phyloP scores from a whole-genome alignment of 306 rosid species.

The Dryas octopetala region DNA sequence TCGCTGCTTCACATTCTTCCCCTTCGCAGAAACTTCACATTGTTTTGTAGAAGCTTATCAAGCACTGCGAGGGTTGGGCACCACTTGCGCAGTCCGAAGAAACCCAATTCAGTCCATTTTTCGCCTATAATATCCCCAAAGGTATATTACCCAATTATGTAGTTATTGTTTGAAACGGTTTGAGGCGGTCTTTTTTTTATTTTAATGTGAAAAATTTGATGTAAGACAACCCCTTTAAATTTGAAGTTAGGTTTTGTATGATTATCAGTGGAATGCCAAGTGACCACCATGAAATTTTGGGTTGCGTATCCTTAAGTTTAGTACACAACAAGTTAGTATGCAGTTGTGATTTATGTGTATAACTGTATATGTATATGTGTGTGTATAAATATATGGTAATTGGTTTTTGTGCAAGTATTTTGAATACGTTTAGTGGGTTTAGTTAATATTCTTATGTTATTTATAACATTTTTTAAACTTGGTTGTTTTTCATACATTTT shows the following conservation, averaged over 20 bases:
- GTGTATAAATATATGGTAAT: too few relatives aligned
- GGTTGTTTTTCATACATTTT: background rate
- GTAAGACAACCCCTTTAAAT: too few relatives aligned
- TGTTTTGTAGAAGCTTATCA: slow-evolving; percentile 20
- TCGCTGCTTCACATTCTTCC: slow-evolving; percentile 34
- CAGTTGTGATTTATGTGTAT: too few relatives aligned
- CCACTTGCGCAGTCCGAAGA: slow-evolving; percentile 19
- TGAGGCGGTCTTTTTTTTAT: background rate
- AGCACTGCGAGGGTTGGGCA: background rate
- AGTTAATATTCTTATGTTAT: background rate
- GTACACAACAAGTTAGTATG: too few relatives aligned
- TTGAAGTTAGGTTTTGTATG: too few relatives aligned
- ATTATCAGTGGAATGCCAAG: too few relatives aligned
- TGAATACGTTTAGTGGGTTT: background rate
- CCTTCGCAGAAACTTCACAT: slow-evolving; percentile 35
- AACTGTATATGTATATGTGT: too few relatives aligned
- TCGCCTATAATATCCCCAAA: slow-evolving; percentile 24
- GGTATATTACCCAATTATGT: slow-evolving; percentile 23
- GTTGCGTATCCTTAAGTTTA: too few relatives aligned
- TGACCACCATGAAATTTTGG: too few relatives aligned
- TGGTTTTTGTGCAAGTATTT: slow-evolving; percentile 8
- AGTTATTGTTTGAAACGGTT: background rate
- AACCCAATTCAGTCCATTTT: slow-evolving; percentile 28
- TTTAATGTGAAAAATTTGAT: too few relatives aligned
- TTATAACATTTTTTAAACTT: background rate